Evolutionary conservation across 148 eudicot genomes (phyloP).

Genomic region (Camellia sinensis): DNA sequence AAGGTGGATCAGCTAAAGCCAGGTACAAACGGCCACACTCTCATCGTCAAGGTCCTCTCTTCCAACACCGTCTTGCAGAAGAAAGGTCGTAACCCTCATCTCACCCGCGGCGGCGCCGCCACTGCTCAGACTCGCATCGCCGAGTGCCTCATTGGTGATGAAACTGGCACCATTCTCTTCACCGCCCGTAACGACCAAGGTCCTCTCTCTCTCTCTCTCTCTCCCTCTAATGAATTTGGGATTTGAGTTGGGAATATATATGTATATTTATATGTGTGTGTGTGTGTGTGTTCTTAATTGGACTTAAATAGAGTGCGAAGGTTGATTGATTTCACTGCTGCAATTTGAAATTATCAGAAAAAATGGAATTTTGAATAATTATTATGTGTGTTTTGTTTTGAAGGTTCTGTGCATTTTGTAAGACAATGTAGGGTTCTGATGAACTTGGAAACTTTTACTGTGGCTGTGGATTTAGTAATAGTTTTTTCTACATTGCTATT

Average conservation of each 20-base stretch:
- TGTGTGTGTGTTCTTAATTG: not conserved
- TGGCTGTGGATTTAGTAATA: too few relatives aligned
- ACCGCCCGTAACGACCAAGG: conserved; percentile 51
- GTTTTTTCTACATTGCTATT: too few relatives aligned
- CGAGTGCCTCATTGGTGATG: conserved; percentile 47
- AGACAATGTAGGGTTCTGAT: not conserved
- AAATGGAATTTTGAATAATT: too few relatives aligned
- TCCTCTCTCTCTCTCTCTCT: conserved; percentile 19
- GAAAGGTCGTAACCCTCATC: conserved; percentile 30
- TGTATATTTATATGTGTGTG: too few relatives aligned
- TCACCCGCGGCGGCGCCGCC: conserved; percentile 1
- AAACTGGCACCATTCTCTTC: conserved; percentile 43
- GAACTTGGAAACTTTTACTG: not conserved
- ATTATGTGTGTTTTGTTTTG: not conserved
- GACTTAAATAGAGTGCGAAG: not conserved
- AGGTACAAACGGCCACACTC: conserved; percentile 42
- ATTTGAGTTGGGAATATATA: not conserved
- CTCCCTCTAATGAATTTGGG: not conserved
- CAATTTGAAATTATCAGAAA: not conserved
- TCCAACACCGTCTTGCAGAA: conserved; percentile 34
- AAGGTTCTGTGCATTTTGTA: not conserved
- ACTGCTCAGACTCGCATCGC: conserved; percentile 30
- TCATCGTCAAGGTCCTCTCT: conserved; percentile 31
- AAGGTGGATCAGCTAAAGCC: conserved; percentile 43
- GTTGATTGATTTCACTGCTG: not conserved